Evolutionary conservation across 768 basidiomycete species (phyloP), one percentile per base, ranked within the genome.

Genomic region (Lactarius evosmus): DNA sequence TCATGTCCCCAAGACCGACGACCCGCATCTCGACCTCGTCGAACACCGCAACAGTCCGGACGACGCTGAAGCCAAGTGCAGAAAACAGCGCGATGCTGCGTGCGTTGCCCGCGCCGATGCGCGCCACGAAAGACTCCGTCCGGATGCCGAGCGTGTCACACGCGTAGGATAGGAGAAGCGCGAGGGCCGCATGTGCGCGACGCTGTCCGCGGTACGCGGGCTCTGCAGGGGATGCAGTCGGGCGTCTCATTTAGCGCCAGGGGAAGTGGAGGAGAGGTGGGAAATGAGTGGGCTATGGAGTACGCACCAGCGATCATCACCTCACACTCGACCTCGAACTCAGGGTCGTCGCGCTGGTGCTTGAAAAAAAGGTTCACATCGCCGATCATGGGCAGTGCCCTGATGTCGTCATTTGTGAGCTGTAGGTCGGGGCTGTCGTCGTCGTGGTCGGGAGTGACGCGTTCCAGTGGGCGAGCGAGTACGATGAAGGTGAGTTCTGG

Each of bases 291-390:
- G 14, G 7, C 9, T 17, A 14, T 19, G 9, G 19, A 33, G 34
- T 56, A 67, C 77, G 61, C 66, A 87, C 91, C 89, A 70, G 94
- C 93, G 65, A 96, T 89, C 95, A 96, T 98, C 64, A 96, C 86
- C 73, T 96, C 93, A 30, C 86, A 83, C 71, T 98, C 95, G 2
- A 85, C 91, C 66, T 93, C 87, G 60, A 84, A 82, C 36, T 75
- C 75, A 11, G 67, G 67, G 22, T 70, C 68, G 11, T 62, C 69
- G 34, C 66, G 73, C 19, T 72, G 67, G 52, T 86, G 85, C 52
- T 88, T 88, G 49, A 96, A 75, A 73, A 97, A 97, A 30, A 97
- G 75, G 73, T 97, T 97, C 38, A 94, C 93, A 72, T 98, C 95
- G 34, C 95, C 95, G 22, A 95, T 77, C 93, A 96, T 95, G 11